Evolutionary conservation across 2,329 filamentous ascomycete genomes (phyloP).

Genomic region (Acrodontium crateriforme): DNA sequence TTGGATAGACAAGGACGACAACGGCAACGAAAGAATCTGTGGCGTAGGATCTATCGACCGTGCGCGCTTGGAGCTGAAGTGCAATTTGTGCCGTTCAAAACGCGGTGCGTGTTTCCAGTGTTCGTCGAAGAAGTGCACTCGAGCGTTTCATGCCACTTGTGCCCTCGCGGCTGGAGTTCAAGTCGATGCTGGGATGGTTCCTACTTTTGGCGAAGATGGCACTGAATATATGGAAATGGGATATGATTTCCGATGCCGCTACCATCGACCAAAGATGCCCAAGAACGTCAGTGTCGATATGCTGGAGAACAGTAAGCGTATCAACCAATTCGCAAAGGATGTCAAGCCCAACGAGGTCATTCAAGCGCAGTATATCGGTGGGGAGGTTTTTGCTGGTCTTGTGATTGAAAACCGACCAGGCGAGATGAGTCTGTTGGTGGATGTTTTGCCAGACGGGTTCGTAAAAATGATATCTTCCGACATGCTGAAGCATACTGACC

Average conservation of each 20-base stretch:
- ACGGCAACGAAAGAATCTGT: slow-evolving; percentile 57
- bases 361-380: slow-evolving; percentile 71
- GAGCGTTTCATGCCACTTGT: slow-evolving; percentile 90
- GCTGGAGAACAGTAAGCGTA: slow-evolving; percentile 55
- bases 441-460: slow-evolving; percentile 74
- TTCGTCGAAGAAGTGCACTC: slow-evolving; percentile 82
- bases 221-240: slow-evolving; percentile 85
- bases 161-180: slow-evolving; percentile 84
- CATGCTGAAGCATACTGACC: slow-evolving; percentile 3
- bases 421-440: slow-evolving; percentile 64
- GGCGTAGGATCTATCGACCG: slow-evolving; percentile 75
- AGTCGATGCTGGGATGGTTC: slow-evolving; percentile 73
- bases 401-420: slow-evolving; percentile 68
- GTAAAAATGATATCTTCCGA: slow-evolving; percentile 20
- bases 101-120: slow-evolving; percentile 96
- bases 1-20: slow-evolving; percentile 56
- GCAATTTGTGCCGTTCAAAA: slow-evolving; percentile 86
- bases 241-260: slow-evolving; percentile 87
- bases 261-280: slow-evolving; percentile 78
- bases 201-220: slow-evolving; percentile 78
- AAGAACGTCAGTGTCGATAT: slow-evolving; percentile 46
- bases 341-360: slow-evolving; percentile 63
- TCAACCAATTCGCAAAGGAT: slow-evolving; percentile 52
- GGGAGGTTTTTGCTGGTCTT: slow-evolving; percentile 81
- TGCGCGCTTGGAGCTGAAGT: slow-evolving; percentile 80